Base-by-base conservation (phyloP, 1,284 basidiomycete genomes). In the Microbotryum saponariae region DNA sequence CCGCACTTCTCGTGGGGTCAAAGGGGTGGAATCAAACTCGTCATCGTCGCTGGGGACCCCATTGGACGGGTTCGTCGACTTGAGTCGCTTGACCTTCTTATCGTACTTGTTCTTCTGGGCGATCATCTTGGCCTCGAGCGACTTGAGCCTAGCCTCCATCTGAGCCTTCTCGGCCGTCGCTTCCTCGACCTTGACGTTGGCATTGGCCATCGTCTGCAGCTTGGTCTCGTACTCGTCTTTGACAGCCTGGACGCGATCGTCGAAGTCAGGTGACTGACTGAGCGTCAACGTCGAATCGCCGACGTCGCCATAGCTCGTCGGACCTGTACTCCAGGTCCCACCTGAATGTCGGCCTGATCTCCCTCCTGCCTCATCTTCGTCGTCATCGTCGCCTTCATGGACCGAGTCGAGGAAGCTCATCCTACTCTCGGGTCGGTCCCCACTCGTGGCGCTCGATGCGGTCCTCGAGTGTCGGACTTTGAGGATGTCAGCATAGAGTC, bases 131-230 rank as follows among this genome's bases (percentile, higher is more conserved):
- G 79, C 81, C 64, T 88, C 86, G 59, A 96, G 85, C 47, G 87
- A 78, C 72, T 82, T 82, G 58, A 96, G 79, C 74, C 93, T 89
- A 65, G 86, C 85, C 68, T 92, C 85, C 85, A 94, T 88, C 75
- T 91, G 87, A 54, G 88, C 87, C 77, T 91, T 92, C 77, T 96
- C 90, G 33, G 85, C 83, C 20, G 50, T 58, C 5, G 89, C 76
- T 2, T 61, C 63, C n/a, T 46, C 60, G 33, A 90, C 75, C 71
- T 89, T 86, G n/a, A 79, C 80, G 4, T 82, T 64, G 79, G 71
- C 61, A 85, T 85, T 4, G 81, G 46, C 80, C 64, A 90, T 85
- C n/a, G 86, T 85, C 70, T 85, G 82, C 50, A 90, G 75, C 27
- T 86, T 81, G 60, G 80, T 83, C 75, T 89, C 80, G 64, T 79